Conservation (phyloP, 805 yeast species). For the Sugiyamaella americana region DNA sequence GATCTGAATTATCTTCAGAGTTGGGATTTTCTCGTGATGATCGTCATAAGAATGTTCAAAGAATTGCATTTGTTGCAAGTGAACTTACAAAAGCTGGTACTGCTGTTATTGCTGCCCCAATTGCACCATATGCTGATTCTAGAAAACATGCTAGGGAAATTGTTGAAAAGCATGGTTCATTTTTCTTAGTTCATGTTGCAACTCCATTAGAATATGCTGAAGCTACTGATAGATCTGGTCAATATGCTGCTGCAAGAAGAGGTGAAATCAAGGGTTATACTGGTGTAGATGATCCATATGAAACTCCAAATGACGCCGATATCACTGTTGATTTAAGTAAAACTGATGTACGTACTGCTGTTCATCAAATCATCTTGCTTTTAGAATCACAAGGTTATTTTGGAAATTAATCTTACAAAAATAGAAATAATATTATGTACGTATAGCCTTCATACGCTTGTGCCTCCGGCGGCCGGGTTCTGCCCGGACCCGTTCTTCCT, state of each 20-base stretch:
- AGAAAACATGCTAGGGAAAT: slow-evolving; percentile 39
- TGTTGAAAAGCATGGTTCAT: slow-evolving; percentile 45
- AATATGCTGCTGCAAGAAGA: slow-evolving; percentile 40
- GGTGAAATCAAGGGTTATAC: slow-evolving; percentile 45
- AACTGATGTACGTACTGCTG: slow-evolving; percentile 59
- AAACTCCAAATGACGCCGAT: slow-evolving; percentile 48
- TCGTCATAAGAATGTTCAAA: slow-evolving; percentile 38
- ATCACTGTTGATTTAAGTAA: slow-evolving; percentile 50
- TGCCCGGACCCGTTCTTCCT: too few relatives aligned
- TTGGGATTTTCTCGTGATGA: slow-evolving; percentile 37
- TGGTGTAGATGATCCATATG: slow-evolving; percentile 43
- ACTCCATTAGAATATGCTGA: slow-evolving; percentile 44
- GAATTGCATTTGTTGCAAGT: slow-evolving; percentile 56
- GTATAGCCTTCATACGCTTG: too few relatives aligned
- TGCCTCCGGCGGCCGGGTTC: too few relatives aligned
- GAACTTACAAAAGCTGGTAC: slow-evolving; percentile 86
- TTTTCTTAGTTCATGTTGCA: slow-evolving; percentile 46
- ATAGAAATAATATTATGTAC: too few relatives aligned
- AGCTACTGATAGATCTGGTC: slow-evolving; percentile 45
- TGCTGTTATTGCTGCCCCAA: slow-evolving; percentile 71
- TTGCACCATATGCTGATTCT: slow-evolving; percentile 41
- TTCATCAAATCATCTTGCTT: slow-evolving; percentile 64
- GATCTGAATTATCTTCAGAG: slow-evolving; percentile 36
- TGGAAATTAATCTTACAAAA: slow-evolving; percentile 34
- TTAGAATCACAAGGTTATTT: slow-evolving; percentile 83